Evolutionary conservation across 129 eudicot species (phyloP), one percentile per base, ranked within the genome.

Genomic region (Ambrosia artemisiifolia): DNA sequence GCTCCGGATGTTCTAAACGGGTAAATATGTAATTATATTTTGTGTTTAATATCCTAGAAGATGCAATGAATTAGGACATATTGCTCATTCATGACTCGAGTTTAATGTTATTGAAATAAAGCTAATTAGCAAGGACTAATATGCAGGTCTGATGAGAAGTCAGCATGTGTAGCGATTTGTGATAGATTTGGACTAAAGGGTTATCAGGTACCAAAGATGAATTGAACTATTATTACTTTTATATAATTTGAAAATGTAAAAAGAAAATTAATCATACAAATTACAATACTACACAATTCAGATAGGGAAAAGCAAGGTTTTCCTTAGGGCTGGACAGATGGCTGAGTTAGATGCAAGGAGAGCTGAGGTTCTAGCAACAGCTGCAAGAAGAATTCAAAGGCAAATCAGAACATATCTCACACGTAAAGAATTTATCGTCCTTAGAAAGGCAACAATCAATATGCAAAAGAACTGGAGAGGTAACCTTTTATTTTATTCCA

Each of bases 281-380:
- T 71, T 88, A 55, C 30, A 69, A 32, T 55, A 19, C 7, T 70
- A 18, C 69, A 61, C 36, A 75, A 59, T 75, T 75, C 92, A 94
- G 99, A 90, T 94, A 74, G 99, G 99, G 73, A 94, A 90, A 80
- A 88, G 88, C 79, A 94, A 94, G 82, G 93, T 94, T 53, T 94
- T 94, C 73, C 92, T 94, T 33, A 86, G 99, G 84, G 99, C 99
- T 16, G 99, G 99, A 73, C 99, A 94, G 79, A 94, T 94, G 99
- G 99, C 99, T 36, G 99, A 94, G 80, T 73, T 94, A 80, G 99
- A 94, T 72, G 93, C 99, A 72, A 76, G 99, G 73, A 82, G 99
- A 83, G 82, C 99, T 62, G 99, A 94, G 76, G 86, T 94, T 49
- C 71, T 94, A 60, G 93, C 95, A 72, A 83, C 70, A 77, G 99